Evolutionary conservation across 1,139 yeast genomes (phyloP), one percentile per base, ranked within the genome.

Genomic region (Magnusiomyces ingens): DNA sequence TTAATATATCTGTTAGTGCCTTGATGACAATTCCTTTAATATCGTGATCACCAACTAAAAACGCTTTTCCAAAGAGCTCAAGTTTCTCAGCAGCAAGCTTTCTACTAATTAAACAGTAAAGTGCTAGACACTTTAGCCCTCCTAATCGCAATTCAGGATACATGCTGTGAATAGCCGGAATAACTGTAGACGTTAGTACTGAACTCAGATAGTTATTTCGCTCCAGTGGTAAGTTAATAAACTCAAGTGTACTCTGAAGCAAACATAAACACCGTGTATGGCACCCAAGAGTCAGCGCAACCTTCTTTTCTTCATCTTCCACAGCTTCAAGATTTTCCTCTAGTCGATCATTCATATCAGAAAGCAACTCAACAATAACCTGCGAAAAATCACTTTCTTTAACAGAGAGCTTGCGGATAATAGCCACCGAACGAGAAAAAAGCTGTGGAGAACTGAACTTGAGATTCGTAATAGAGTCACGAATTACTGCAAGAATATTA

Each of bases 361-460:
- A 83, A 42, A 90, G 82, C 21, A 89, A 80, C 72, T 91, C 97
- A n/a, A 86, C 81, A 18, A 88, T 78, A 81, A 89, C 85, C 44
- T 87, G 80, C 21, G 88, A 80, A 66, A 90, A 90, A 70, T 91
- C 96, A 55, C 84, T 79, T 63, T 89, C 96, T 65, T 79, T 85
- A 43, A 85, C 81, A 1, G 95, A 85, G 19, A 88, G 72, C 60
- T 80, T 84, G 49, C 82, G 76, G 60, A 91, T 75, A 2, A 89
- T 87, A 52, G 79, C 76, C 59, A 88, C 76, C 1, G 87, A 77
- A 13, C 37, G 36, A 10, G 77, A 74, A 29, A 79, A 76, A 35
- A 84, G 76, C 18, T 86, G 69, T 1, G 73, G 67, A 48, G 83
- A 87, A 3, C 76, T 66, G 26, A 87, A 70, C 18, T 77, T 75